phyloP scores from a whole-genome alignment of 768 basidiomycete genomes.

The Suillus sp. region DNA sequence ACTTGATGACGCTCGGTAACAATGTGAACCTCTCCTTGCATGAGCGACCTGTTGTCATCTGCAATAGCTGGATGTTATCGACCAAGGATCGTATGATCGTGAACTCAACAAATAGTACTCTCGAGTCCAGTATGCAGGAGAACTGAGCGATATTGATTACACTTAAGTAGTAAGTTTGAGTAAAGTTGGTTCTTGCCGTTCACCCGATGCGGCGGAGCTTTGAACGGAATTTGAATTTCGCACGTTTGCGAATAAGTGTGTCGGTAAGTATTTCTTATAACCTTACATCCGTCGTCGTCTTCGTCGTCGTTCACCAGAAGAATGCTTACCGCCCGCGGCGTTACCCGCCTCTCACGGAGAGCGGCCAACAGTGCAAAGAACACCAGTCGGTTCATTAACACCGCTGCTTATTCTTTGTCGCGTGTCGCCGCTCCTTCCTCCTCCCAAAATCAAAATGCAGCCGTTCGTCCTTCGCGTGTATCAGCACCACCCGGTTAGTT shows the following conservation, averaged over 20 bases:
- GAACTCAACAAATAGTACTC: no score
- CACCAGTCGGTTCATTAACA: conserved; percentile 77
- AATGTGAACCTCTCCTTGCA: no score
- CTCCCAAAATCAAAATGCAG: conserved; percentile 46
- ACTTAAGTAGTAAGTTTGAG: no score
- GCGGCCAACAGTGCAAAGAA: conserved; percentile 74
- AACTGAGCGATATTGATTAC: no score
- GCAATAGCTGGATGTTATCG: no score
- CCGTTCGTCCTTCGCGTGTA: conserved; percentile 51
- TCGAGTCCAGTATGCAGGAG: no score
- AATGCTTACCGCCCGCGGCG: conserved; percentile 83
- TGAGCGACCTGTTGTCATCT: no score
- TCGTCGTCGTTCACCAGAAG: conserved; percentile 44
- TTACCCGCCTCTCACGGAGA: conserved; percentile 86
- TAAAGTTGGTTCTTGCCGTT: no score
- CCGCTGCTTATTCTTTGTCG: conserved; percentile 61
- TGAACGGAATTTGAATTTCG: conserved; percentile 2
- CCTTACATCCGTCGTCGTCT: conserved; percentile 22
- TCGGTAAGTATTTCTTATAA: conserved; percentile 34
- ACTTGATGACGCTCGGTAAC: no score
- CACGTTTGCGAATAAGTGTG: conserved; percentile 6
- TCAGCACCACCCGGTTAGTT: conserved; percentile 56
- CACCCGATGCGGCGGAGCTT: not conserved
- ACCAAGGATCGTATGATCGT: no score
- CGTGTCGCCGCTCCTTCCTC: conserved; percentile 50